Percentiles rank a stretch among this genome's conserved stretches.
Evolutionary conservation across 169 alveolate species (phyloP).

Genomic region (Cryptosporidium baileyi): DNA sequence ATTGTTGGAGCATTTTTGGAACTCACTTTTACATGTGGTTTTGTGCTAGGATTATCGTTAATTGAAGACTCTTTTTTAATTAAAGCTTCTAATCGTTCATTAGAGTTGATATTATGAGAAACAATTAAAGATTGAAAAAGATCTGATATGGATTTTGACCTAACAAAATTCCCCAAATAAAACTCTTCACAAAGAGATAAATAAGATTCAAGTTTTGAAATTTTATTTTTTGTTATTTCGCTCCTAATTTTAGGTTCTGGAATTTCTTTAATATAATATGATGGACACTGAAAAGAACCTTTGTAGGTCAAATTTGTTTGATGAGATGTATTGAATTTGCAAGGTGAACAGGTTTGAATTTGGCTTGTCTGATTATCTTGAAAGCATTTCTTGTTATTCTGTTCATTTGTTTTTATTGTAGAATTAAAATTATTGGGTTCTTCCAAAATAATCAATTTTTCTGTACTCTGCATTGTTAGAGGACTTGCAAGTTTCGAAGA

Average conservation of each 20-base stretch:
- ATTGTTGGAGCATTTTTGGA: neutral
- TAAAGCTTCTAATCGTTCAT: neutral
- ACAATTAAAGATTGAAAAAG: constrained; percentile 19
- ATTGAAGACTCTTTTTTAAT: neutral
- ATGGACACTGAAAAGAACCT: constrained; percentile 43
- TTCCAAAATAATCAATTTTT: too few relatives aligned
- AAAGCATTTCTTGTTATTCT: too few relatives aligned
- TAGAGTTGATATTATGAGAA: constrained; percentile 47
- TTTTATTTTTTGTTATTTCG: constrained; percentile 30
- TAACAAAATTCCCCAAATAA: constrained; percentile 70
- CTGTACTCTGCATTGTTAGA: too few relatives aligned
- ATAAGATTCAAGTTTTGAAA: constrained; percentile 70
- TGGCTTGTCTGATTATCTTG: too few relatives aligned
- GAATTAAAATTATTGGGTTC: too few relatives aligned
- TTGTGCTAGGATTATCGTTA: neutral
- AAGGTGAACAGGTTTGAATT: too few relatives aligned
- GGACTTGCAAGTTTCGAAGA: too few relatives aligned
- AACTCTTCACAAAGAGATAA: constrained; percentile 72
- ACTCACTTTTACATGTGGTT: neutral
- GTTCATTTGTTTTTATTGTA: too few relatives aligned
- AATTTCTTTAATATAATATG: neutral
- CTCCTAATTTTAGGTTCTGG: constrained; percentile 59
- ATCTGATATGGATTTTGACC: constrained; percentile 35
- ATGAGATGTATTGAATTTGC: too few relatives aligned
- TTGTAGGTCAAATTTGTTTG: neutral